A percentile compares a stretch with the other conserved stretches of the same genome.
These are phyloP conservation scores for Phialophora expanda DNA, from an alignment of 2,329 filamentous ascomycete genomes.

Conservation along the genomic window DNA sequence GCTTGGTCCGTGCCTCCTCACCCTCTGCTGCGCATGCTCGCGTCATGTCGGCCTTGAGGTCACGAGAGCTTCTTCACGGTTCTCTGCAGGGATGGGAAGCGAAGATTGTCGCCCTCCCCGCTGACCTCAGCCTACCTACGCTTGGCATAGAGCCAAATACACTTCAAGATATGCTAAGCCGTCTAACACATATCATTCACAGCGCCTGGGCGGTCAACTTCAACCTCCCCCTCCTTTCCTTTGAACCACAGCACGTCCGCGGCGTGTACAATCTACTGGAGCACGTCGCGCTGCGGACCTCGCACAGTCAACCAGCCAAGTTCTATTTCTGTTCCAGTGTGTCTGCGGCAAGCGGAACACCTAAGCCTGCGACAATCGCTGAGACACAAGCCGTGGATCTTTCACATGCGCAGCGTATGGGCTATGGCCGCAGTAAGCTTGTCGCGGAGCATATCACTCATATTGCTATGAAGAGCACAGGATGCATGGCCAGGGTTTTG, in stretches of 20 bases:
- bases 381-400: conserved; percentile 32
- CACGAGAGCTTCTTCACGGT: not conserved
- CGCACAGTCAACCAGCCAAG: conserved; percentile 26
- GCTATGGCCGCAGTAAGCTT: conserved; percentile 64
- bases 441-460: conserved; percentile 59
- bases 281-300: conserved; percentile 34
- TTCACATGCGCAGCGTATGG: conserved; percentile 49
- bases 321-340: conserved; percentile 61
- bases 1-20: not conserved
- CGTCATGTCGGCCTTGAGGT: not conserved
- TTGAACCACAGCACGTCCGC: conserved; percentile 58
- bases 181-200: conserved; percentile 63
- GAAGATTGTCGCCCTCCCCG: conserved; percentile 53
- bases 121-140: conserved; percentile 51
- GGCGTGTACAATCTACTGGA: conserved; percentile 57
- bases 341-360: conserved; percentile 46
- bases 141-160: conserved; percentile 55
- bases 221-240: conserved; percentile 60
- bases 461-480: conserved; percentile 41
- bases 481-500: conserved; percentile 46
- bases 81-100: not conserved
- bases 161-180: conserved; percentile 50
- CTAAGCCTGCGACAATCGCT: conserved; percentile 20
- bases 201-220: conserved; percentile 71
- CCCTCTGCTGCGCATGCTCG: not conserved